Conservation (phyloP, 352 stramenopile species). For the Pythium utonaiense region DNA sequence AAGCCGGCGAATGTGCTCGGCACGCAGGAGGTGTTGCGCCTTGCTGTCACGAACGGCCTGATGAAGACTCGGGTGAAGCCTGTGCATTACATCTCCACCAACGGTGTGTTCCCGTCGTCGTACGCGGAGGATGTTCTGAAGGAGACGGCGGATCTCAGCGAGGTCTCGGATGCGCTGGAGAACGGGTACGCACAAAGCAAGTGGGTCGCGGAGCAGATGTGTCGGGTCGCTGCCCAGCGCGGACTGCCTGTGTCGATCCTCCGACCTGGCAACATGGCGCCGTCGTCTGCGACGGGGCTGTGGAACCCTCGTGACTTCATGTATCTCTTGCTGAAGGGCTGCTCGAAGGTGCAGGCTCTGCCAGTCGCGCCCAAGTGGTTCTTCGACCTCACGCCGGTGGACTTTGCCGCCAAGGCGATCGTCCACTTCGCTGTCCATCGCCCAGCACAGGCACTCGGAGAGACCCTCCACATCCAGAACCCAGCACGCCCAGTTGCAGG, state of each 20-base stretch:
- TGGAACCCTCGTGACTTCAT: constrained; percentile 91
- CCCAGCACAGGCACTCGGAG: constrained; percentile 48
- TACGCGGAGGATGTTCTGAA: constrained; percentile 28
- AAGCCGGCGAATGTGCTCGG: constrained; percentile 89
- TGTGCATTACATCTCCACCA: constrained; percentile 90
- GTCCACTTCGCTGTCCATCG: constrained; percentile 67
- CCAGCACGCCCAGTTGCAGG: constrained; percentile 34
- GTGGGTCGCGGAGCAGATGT: constrained; percentile 90
- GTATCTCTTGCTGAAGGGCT: constrained; percentile 85
- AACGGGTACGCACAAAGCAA: constrained; percentile 90
- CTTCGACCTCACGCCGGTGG: constrained; percentile 91
- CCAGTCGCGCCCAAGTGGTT: constrained; percentile 66
- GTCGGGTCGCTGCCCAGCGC: constrained; percentile 65
- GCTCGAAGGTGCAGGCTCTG: constrained; percentile 51
- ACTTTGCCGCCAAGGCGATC: constrained; percentile 87
- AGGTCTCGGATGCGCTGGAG: constrained; percentile 56
- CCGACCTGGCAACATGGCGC: constrained; percentile 89
- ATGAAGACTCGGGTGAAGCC: constrained; percentile 77
- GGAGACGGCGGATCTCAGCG: constrained; percentile 53
- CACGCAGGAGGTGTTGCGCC: constrained; percentile 86
- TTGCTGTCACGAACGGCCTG: constrained; percentile 78
- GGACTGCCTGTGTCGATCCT: constrained; percentile 86
- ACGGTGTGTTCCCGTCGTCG: constrained; percentile 84
- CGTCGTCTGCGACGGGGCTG: constrained; percentile 46
- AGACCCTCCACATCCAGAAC: constrained; percentile 80